phyloP scores from a whole-genome alignment of 176 grass and related monocot genomes.

The Oryza nivara region DNA sequence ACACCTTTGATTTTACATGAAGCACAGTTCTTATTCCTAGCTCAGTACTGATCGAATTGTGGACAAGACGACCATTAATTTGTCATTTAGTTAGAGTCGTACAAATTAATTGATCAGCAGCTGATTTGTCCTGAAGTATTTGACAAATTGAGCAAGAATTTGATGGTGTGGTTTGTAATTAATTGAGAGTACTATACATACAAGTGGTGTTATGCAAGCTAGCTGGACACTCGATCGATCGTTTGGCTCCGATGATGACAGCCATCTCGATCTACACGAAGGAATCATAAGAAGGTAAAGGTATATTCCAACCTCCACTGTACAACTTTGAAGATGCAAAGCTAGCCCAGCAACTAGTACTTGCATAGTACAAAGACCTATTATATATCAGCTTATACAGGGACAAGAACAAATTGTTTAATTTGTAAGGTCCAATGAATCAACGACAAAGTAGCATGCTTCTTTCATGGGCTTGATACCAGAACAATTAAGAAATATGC shows the following conservation, averaged over 20 bases:
- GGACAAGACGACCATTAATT: neutral
- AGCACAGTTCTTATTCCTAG: neutral
- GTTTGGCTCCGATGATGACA: neutral
- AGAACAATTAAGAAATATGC: constrained; percentile 16
- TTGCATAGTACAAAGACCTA: neutral
- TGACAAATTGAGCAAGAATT: neutral
- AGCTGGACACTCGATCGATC: neutral
- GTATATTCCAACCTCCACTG: neutral
- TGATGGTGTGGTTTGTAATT: neutral
- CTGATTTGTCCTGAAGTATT: neutral
- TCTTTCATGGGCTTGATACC: neutral
- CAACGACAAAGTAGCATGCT: neutral
- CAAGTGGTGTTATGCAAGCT: neutral
- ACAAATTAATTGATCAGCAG: neutral
- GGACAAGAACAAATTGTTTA: no score
- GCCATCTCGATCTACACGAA: neutral
- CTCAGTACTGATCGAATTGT: neutral
- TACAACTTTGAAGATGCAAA: neutral
- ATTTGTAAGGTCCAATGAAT: neutral
- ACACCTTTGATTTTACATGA: neutral
- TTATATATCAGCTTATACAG: neutral
- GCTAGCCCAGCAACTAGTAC: neutral
- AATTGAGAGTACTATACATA: neutral
- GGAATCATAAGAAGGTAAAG: neutral
- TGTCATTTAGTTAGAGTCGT: neutral